These are phyloP conservation scores for Astrothelium macrocarpum DNA, from an alignment of 495 filamentous ascomycete species.

Conservation along the genomic window DNA sequence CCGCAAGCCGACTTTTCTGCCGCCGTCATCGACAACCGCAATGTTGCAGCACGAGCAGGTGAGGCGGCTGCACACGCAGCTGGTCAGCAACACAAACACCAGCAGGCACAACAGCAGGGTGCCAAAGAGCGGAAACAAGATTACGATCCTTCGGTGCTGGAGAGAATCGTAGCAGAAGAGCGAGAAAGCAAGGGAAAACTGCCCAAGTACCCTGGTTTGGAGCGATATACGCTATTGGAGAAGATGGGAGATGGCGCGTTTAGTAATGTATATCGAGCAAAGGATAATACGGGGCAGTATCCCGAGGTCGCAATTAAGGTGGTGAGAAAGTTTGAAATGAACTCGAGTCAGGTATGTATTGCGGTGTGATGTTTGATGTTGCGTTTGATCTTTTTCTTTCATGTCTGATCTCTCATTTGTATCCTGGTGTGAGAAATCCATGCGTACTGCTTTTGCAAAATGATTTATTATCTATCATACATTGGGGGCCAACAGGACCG, in stretches of 20 bases:
- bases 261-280: conserved; percentile 93
- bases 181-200: conserved; percentile 72
- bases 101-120: conserved; percentile 28
- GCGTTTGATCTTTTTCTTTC: conserved; percentile 28
- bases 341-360: conserved; percentile 82
- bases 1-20: conserved; percentile 42
- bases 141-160: conserved; percentile 58
- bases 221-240: conserved; percentile 80
- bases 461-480: conserved; percentile 17
- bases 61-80: conserved; percentile 47
- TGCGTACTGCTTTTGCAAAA: no score
- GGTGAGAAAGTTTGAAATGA: conserved; percentile 98
- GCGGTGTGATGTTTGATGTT: background rate
- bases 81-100: conserved; percentile 39
- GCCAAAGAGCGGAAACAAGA: conserved; percentile 40
- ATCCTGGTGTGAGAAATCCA: no score
- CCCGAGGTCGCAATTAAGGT: conserved; percentile 96
- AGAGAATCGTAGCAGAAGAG: conserved; percentile 84
- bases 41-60: conserved; percentile 56
- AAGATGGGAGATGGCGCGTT: conserved; percentile 99
- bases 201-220: conserved; percentile 83
- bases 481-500: conserved; percentile 32
- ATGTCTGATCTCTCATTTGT: background rate
- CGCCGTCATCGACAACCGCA: conserved; percentile 48
- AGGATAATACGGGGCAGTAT: conserved; percentile 55